Evolutionary conservation across 257 asterid species (phyloP), one percentile per base, ranked within the genome.

Genomic region (Nicotiana obtusifolia): DNA sequence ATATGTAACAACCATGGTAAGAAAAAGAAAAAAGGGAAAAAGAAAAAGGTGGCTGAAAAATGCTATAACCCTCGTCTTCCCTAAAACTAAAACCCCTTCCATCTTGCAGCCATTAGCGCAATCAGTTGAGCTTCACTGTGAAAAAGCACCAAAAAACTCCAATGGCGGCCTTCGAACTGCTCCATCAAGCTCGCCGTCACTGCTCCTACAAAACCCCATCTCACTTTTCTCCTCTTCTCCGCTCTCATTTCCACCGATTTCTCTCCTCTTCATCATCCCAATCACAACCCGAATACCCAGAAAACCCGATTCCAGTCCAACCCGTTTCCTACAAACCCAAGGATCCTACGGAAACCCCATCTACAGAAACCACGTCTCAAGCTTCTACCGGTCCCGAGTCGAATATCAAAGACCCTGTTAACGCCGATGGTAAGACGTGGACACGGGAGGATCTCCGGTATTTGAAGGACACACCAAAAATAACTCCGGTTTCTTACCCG

Each of bases 371-470:
- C 3, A 15, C 10, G 0, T 26, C 59, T 59, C 75, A 73, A n/a
- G 82, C 76, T 54, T 49, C 80, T 44, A 11, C 54, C 26, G 59
- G 5, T 47, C 22, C 64, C 20, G 19, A n/a, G 1, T 81, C 80
- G 24, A 86, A 85, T 10, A 82, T 64, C 22, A 86, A 57, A 81
- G 22, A 49, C 52, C 61, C 84, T 10, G 37, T 83, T 20, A 56
- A 37, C 13, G 84, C 79, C 6, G 82, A 82, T 13, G 79, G 26
- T 22, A 20, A 84, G 77, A 26, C 86, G 10, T 94, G 94, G 97
- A 87, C 91, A 7, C 88, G 93, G 64, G 97, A 90, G 79, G 99
- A 95, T 82, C 82, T 94, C 85, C 92, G 99, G 68, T 94, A 87
- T 75, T 89, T 94, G 78, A 95, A 94, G 87, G 97, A 94, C 82